phyloP scores from a whole-genome alignment of 2,329 filamentous ascomycete genomes.

The Pseudopyricularia javanii region DNA sequence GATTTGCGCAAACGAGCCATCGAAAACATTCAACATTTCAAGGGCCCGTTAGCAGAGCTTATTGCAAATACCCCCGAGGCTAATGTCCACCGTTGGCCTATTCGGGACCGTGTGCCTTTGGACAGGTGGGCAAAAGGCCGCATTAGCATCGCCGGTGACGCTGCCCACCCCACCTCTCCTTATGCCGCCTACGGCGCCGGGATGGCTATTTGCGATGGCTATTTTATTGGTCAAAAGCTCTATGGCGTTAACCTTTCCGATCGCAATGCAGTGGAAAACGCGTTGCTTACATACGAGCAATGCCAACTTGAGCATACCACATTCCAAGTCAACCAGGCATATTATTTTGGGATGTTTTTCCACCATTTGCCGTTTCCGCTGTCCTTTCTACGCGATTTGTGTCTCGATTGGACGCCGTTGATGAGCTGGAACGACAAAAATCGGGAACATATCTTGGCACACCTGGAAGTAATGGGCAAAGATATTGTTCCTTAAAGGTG shows the following conservation, averaged over 20 bases:
- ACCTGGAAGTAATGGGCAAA: too few species aligned
- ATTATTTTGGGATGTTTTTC: neutral
- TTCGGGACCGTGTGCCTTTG: neutral
- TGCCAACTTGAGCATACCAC: neutral
- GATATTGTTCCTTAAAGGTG: too few species aligned
- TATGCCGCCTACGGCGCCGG: neutral
- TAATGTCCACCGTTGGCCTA: neutral
- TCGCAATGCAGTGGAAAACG: neutral
- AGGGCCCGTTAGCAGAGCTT: neutral
- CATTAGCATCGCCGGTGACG: conserved; percentile 38
- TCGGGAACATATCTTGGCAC: too few species aligned
- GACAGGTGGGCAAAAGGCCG: conserved; percentile 16
- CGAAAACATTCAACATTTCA: neutral
- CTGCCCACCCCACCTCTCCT: conserved; percentile 34
- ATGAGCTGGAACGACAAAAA: too few species aligned
- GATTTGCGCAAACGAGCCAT: neutral
- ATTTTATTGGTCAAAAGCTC: neutral
- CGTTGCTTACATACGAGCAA: neutral
- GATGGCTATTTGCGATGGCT: neutral
- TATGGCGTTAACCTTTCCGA: neutral
- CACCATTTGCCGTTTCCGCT: neutral
- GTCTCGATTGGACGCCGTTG: neutral
- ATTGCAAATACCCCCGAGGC: neutral
- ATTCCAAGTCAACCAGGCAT: neutral
- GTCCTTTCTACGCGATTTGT: neutral